Base-by-base conservation (phyloP, 495 filamentous ascomycete genomes). In the Penicillium odoratum region DNA sequence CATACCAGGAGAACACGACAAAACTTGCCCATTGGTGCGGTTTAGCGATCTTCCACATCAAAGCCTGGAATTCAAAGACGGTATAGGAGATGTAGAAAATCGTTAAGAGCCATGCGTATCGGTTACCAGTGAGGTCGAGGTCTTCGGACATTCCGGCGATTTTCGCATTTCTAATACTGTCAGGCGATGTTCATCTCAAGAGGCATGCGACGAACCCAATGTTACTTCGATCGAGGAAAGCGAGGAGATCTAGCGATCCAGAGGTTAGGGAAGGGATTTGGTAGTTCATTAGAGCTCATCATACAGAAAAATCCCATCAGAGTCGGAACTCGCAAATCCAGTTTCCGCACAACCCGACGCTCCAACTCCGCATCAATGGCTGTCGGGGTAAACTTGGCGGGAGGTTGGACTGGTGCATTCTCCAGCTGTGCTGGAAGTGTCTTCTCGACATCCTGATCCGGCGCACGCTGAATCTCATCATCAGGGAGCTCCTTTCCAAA, bases 61-160 rank as follows among this genome's bases (percentile, higher is more conserved):
- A 59, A 0, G 83, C 83, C 48, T 81, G 74, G 73, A 86, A 87
- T 71, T 91, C 86, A 55, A 91, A 91, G 9, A 86, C 34, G 30
- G 84, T 83, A 45, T 78, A 76, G 21, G 77, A 66, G 15, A 81
- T 88, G 64, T 93, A 93, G 64, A 93, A 94, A 34, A 90, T 86
- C 0, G 88, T 92, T 46, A 93, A 72, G 16, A 93, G 76, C 89
- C 89, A 95, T 61, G 86, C 68, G 55, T 87, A 88, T 38, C 71
- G 68, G 11, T 77, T 73, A 21, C 80, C 74, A 3, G 68, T 64
- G 16, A 88, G 73, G 28, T 74, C 45, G 15, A 87, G 69, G 58
- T 85, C 67, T 49, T 63, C 53, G 38, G 53, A 28, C 67, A 69
- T 69, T 36, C 84, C 84, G 7, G 84, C 84, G 52, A 86, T 85